phyloP scores from a whole-genome alignment of 2,329 filamentous ascomycete species.

The Phialocephala subalpina region DNA sequence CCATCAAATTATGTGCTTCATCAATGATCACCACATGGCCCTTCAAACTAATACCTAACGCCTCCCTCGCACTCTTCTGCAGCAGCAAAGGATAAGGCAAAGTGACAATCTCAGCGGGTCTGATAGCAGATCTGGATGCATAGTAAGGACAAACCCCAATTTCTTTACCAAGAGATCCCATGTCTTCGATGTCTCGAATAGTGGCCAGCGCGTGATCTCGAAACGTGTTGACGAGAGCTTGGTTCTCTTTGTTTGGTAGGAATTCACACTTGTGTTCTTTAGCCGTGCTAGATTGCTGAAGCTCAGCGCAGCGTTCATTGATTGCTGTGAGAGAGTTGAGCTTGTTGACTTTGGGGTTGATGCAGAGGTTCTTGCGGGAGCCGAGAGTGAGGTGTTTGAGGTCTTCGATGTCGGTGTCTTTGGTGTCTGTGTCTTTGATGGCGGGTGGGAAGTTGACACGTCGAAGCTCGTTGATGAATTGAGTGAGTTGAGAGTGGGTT shows the following conservation, averaged over 20 bases:
- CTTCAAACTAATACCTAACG: conserved; percentile 85
- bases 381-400: conserved; percentile 74
- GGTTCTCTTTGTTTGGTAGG: conserved; percentile 79
- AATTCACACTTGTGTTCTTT: conserved; percentile 77
- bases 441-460: conserved; percentile 70
- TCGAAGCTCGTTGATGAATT: conserved; percentile 73
- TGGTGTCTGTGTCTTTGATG: conserved; percentile 49
- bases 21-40: conserved; percentile 94
- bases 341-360: conserved; percentile 81
- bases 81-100: conserved; percentile 91
- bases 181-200: conserved; percentile 92
- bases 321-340: conserved; percentile 80
- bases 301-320: conserved; percentile 90
- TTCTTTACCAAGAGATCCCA: conserved; percentile 78
- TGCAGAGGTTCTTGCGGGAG: conserved; percentile 78
- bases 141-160: conserved; percentile 94
- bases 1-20: conserved; percentile 97
- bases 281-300: conserved; percentile 76
- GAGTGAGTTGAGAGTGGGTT: conserved; percentile 76
- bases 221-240: conserved; percentile 78
- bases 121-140: conserved; percentile 86
- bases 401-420: conserved; percentile 54
- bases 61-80: conserved; percentile 86
- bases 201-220: conserved; percentile 85
- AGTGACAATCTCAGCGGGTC: conserved; percentile 87